Base-by-base conservation (phyloP, 148 eudicot genomes). In the Vaccinium darrowii region DNA sequence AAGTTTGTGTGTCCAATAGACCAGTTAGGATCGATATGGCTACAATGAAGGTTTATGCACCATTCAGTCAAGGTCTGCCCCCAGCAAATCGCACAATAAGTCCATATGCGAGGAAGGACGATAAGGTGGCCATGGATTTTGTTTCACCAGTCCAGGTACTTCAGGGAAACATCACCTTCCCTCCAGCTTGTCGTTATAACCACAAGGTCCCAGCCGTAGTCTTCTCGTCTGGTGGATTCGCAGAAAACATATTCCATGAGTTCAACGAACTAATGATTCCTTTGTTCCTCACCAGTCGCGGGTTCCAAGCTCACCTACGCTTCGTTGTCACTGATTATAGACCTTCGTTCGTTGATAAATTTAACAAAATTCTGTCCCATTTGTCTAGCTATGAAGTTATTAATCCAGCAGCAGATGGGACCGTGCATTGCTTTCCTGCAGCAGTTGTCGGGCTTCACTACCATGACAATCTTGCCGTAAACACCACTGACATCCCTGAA, bases 201-300 rank as follows among this genome's bases (percentile, higher is more conserved):
- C 94, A 93, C 87, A 25, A 82, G 8, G 89, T 85, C 69, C 93
- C 96, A 10, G 92, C 89, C 2, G 86, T 91, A 25, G 25, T 93
- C 21, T 93, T 93, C 87, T 93, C 96, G 8, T 43, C 92, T 1
- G 87, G 95, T 30, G 96, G 96, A 51, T 92, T 85, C 76, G 75
- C 86, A 0, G 93, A 89, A 47, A 93, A 93, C 83, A 23, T 86
- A 0, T 92, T 89, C 84, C 96, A 93, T 73, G 93, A 88, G 39
- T 81, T 92, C 43, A 93, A 90, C 53, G 94, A 93, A 21, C 80
- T 90, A 47, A 86, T 91, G 47, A 89, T 93, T 81, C 96, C 96
- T 25, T 84, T 93, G 56, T 93, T 83, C 83, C 74, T 92, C 84
- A 93, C 96, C 0, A 67, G 89, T 36, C 85, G 79, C n/a, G 88